Base-by-base conservation (phyloP, 345 rosid genomes). In the Xanthoceras sorbifolium region DNA sequence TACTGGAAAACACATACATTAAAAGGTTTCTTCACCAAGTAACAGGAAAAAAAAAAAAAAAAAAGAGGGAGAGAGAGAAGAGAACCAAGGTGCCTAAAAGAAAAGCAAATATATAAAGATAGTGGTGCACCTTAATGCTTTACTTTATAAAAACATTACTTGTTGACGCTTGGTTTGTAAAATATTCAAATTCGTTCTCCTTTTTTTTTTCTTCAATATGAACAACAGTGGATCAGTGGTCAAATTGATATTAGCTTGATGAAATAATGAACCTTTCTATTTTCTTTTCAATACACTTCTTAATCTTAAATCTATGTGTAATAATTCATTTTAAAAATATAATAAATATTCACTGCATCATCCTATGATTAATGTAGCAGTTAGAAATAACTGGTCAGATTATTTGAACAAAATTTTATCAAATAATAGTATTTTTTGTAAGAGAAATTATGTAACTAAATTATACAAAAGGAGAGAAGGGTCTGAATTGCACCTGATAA, bases 401-500 rank as follows among this genome's bases (percentile, higher is more conserved):
- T n/a, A n/a, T 36, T 36, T 44, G 15, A 12, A 44, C 18, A 44
- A 44, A n/a, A 54, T 18, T 54, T 54, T 4, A 54, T 54, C 3
- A 54, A 54, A 7, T 7, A 36, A 38, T 38, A 38, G 11, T 38
- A 34, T 34, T 34, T 34, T 34, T 4, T 34, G 0, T 34, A 6
- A 52, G 4, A 1, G 20, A 57, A 50, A 50, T 5, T 17, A 17
- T 50, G 55, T 15, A 57, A 6, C 18, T n/a, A 57, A 57, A 57
- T 23, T n/a, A 22, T 57, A 46, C 31, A 68, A 25, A 10, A 10
- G 32, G 34, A 68, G 17, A 42, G 20, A 28, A 4, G 11, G 65
- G 75, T 29, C 15, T 12, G 70, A 73, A 79, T 3, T 38, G 8
- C 55, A 93, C 99, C 96, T 84, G 97, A 69, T 78, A 78, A 79